These are phyloP conservation scores for Mycena albidolilacea DNA, from an alignment of 768 basidiomycete genomes.

Conservation along the genomic window DNA sequence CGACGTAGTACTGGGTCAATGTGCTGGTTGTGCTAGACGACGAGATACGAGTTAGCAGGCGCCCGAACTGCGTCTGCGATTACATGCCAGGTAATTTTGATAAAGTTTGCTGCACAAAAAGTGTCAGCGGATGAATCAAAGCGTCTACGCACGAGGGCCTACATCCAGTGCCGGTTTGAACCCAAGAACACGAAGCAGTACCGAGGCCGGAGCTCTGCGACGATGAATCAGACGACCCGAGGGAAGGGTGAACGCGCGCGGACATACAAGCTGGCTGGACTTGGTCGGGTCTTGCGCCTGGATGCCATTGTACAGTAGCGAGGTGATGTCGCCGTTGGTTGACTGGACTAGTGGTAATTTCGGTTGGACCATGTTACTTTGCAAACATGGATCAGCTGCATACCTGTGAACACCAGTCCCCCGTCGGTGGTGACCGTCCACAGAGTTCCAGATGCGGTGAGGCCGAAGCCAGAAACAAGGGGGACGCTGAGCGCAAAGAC, in stretches of 20 bases:
- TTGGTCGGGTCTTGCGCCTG: slow-evolving; percentile 39
- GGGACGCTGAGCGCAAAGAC: not conserved
- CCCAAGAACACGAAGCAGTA: slow-evolving; percentile 46
- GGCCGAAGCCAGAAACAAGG: not conserved
- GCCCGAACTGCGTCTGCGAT: no score
- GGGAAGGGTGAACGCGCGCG: not conserved
- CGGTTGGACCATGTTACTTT: not conserved
- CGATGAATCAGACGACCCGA: slow-evolving; percentile 34
- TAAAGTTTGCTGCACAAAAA: slow-evolving; percentile 42
- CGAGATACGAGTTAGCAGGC: no score
- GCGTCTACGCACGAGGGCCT: slow-evolving; percentile 17
- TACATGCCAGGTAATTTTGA: slow-evolving; percentile 51
- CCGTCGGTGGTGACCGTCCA: slow-evolving; percentile 49
- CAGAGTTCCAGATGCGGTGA: not conserved
- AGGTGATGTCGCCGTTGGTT: slow-evolving; percentile 53
- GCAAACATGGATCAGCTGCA: not conserved
- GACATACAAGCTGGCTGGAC: no score
- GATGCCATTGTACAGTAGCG: slow-evolving; percentile 54
- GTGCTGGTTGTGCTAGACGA: slow-evolving; percentile 42
- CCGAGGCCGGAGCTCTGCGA: slow-evolving; percentile 49
- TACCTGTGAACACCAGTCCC: slow-evolving; percentile 53
- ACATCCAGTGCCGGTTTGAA: slow-evolving; percentile 47
- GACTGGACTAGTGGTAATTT: slow-evolving; percentile 43
- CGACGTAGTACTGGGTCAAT: slow-evolving; percentile 55
- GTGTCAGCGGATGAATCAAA: no score